A percentile compares a stretch with the other conserved stretches of the same genome.
Conservation (phyloP, 352 stramenopile species). For the Pythium coloratum region DNA sequence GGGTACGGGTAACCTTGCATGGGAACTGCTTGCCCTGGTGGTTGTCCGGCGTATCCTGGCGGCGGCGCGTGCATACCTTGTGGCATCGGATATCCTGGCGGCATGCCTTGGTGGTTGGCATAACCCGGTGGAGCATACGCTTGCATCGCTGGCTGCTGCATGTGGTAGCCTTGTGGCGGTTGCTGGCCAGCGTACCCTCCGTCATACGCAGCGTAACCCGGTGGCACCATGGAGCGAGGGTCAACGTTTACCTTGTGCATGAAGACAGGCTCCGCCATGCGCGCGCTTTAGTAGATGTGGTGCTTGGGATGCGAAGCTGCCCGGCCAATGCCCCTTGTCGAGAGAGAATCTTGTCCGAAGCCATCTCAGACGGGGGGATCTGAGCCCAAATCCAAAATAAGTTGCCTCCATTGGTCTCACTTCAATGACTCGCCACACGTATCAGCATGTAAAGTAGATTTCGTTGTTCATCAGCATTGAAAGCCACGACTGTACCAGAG, state of each 20-base stretch:
- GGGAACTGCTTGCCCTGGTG: not conserved
- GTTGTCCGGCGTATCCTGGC: not conserved
- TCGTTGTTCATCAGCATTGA: not conserved
- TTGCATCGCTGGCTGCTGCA: not conserved
- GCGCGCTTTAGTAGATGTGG: not conserved
- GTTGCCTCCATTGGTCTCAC: not conserved
- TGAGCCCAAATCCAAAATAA: too few relatives aligned
- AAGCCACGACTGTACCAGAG: too few relatives aligned
- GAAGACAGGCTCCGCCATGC: not conserved
- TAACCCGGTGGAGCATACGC: not conserved
- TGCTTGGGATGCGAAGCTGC: too few relatives aligned
- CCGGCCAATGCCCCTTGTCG: too few relatives aligned
- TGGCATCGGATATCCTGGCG: conserved; percentile 1
- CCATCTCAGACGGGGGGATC: not conserved
- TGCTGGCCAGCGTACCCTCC: not conserved
- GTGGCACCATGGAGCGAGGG: not conserved
- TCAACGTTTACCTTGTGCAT: not conserved
- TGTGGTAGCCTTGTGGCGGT: not conserved
- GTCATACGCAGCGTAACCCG: not conserved
- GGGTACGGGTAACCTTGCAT: conserved; percentile 7
- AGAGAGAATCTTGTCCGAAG: not conserved
- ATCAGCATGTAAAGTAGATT: not conserved
- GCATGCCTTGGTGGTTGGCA: not conserved
- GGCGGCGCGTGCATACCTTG: not conserved
- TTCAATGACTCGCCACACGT: not conserved